Percentiles rank a stretch among this genome's conserved stretches.
These are phyloP conservation scores for Medakamo hakoo DNA, from an alignment of 139 green algal genomes.

Conservation along the genomic window DNA sequence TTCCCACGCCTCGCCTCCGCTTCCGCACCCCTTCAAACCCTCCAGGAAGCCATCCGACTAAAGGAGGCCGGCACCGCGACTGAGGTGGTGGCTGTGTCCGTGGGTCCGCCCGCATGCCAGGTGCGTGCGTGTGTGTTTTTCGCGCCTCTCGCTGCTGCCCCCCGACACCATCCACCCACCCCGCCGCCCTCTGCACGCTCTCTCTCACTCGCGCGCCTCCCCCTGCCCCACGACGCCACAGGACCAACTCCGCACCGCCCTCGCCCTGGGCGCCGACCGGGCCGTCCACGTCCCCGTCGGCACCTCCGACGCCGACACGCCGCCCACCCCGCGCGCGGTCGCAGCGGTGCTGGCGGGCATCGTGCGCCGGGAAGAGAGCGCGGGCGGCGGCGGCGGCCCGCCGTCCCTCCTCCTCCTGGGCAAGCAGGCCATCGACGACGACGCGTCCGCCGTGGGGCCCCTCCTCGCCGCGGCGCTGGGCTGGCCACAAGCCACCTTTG, in stretches of 20 bases:
- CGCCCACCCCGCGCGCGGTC: slow-evolving; percentile 60
- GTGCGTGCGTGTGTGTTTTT: slow-evolving; percentile 9
- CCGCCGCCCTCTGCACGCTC: no score
- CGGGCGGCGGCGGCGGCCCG: no score
- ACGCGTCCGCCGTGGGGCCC: slow-evolving; percentile 81
- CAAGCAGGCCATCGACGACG: slow-evolving; percentile 91
- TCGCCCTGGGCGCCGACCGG: slow-evolving; percentile 81
- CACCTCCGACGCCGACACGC: slow-evolving; percentile 1
- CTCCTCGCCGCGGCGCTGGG: slow-evolving; percentile 75
- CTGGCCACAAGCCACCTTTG: slow-evolving; percentile 88
- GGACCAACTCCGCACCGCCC: slow-evolving; percentile 69
- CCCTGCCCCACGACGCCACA: no score
- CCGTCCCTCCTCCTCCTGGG: slow-evolving; percentile 58
- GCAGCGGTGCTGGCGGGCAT: slow-evolving; percentile 60
- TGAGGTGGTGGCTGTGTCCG: slow-evolving; percentile 70
- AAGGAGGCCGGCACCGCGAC: slow-evolving; percentile 49
- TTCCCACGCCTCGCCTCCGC: background rate
- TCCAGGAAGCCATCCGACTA: slow-evolving; percentile 71
- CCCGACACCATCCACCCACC: background rate
- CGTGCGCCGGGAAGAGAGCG: slow-evolving; percentile 29
- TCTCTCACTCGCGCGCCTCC: no score
- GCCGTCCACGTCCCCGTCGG: slow-evolving; percentile 54
- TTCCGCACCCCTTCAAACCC: background rate
- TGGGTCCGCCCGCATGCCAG: slow-evolving; percentile 54
- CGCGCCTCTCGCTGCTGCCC: background rate